Evolutionary conservation across 495 filamentous ascomycete genomes (phyloP).

Genomic region (Choiromyces venosus): DNA sequence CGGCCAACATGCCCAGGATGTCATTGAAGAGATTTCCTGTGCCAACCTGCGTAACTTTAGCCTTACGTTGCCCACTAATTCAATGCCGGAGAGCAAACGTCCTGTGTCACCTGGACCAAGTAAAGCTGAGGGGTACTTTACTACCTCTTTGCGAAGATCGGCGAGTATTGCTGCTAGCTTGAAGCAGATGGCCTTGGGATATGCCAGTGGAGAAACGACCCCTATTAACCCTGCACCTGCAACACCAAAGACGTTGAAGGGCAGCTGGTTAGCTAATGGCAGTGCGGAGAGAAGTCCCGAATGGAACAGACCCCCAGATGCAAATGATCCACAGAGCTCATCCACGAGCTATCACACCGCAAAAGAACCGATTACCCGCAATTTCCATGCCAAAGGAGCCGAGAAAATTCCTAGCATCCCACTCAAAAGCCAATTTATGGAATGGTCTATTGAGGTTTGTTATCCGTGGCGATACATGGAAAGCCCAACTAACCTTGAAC

Average conservation of each 20-base stretch:
- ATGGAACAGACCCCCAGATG: slow-evolving; percentile 70
- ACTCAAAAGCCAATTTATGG: slow-evolving; percentile 73
- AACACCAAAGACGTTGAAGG: slow-evolving; percentile 45
- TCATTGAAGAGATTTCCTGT: slow-evolving; percentile 72
- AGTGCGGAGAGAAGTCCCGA: slow-evolving; percentile 53
- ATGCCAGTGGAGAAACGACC: slow-evolving; percentile 45
- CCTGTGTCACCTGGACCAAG: slow-evolving; percentile 52
- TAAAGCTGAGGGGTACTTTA: slow-evolving; percentile 62
- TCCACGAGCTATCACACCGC: slow-evolving; percentile 69
- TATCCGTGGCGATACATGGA: neutral
- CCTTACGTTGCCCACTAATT: slow-evolving; percentile 45
- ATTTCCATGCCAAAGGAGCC: slow-evolving; percentile 59
- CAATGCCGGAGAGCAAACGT: slow-evolving; percentile 47
- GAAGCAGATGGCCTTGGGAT: slow-evolving; percentile 61
- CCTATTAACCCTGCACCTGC: slow-evolving; percentile 47
- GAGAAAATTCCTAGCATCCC: slow-evolving; percentile 59
- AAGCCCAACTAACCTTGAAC: slow-evolving; percentile 23
- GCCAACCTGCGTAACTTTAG: slow-evolving; percentile 36
- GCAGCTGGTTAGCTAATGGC: slow-evolving; percentile 23
- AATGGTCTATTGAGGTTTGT: slow-evolving; percentile 84
- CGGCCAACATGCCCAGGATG: slow-evolving; percentile 58
- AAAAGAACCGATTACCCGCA: slow-evolving; percentile 66
- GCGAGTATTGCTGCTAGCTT: slow-evolving; percentile 68
- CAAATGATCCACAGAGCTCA: slow-evolving; percentile 62
- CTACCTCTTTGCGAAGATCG: slow-evolving; percentile 58